Conservation (phyloP, 176 grass and related monocot species). For the Oryza coarctata region DNA sequence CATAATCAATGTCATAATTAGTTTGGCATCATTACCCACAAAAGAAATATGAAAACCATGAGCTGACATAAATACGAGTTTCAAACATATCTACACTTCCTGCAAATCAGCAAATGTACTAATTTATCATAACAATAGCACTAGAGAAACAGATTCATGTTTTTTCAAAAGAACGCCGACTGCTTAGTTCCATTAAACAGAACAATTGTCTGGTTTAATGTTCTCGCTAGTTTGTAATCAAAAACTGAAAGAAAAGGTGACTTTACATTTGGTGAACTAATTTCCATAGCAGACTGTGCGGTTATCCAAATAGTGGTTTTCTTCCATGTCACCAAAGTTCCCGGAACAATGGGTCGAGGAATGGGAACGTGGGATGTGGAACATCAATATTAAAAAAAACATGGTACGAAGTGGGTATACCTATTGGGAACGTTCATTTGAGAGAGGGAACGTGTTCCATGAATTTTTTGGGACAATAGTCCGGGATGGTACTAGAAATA, state of each 20-base stretch:
- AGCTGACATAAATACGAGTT: background rate
- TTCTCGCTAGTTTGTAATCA: background rate
- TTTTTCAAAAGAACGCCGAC: background rate
- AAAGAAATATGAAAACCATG: background rate
- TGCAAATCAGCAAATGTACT: background rate
- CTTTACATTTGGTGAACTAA: background rate
- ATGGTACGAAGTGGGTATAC: too few relatives aligned
- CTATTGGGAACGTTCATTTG: too few relatives aligned
- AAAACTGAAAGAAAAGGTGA: background rate
- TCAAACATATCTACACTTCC: background rate
- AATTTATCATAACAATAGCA: background rate
- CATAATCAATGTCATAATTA: background rate
- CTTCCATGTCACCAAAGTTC: too few relatives aligned
- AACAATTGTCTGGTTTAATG: background rate
- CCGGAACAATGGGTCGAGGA: too few relatives aligned
- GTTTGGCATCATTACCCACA: background rate
- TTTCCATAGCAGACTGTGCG: background rate
- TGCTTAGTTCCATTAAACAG: background rate
- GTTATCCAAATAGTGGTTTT: conserved; percentile 8
- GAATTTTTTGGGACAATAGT: too few relatives aligned
- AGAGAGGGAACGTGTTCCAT: too few relatives aligned
- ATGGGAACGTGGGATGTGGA: too few relatives aligned
- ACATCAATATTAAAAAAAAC: too few relatives aligned
- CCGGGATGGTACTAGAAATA: too few relatives aligned
- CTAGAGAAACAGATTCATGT: background rate